phyloP scores from a whole-genome alignment of 1,284 basidiomycete species.

The Pterulicium gracile region DNA sequence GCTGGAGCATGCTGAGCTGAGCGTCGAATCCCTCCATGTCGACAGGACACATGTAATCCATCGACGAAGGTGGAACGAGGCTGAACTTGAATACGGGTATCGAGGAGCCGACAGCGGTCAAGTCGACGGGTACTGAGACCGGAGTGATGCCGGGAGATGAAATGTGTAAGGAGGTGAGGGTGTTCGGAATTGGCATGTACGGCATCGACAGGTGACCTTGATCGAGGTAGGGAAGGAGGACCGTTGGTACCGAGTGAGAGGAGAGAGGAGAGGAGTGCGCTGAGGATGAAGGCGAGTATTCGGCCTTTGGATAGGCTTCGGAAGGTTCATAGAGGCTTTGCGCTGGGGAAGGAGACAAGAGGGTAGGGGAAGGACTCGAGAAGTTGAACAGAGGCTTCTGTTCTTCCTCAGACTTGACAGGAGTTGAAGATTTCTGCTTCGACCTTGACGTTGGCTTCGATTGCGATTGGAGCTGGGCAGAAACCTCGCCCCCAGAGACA shows the following conservation, averaged over 20 bases:
- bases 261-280: slow-evolving; percentile 22
- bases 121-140: neutral
- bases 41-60: slow-evolving; percentile 34
- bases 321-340: slow-evolving; percentile 13
- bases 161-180: neutral
- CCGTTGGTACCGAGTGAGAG: slow-evolving; percentile 18
- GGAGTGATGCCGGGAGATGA: neutral
- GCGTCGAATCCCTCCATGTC: slow-evolving; percentile 52
- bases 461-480: slow-evolving; percentile 38
- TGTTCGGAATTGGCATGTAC: neutral
- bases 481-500: slow-evolving; percentile 65
- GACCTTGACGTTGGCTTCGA: slow-evolving; percentile 32
- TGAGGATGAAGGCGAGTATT: slow-evolving; percentile 17
- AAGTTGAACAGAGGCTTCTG: slow-evolving; percentile 20
- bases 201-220: too few relatives aligned
- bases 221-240: slow-evolving; percentile 11
- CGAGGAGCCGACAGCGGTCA: neutral
- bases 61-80: slow-evolving; percentile 36
- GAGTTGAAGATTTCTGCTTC: slow-evolving; percentile 33
- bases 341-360: slow-evolving; percentile 16
- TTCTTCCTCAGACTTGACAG: slow-evolving; percentile 10
- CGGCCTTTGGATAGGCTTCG: neutral
- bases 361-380: slow-evolving; percentile 21
- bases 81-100: slow-evolving; percentile 30
- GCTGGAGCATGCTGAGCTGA: slow-evolving; percentile 39